phyloP scores from a whole-genome alignment of 495 filamentous ascomycete species.

The Neurospora tetraspora region DNA sequence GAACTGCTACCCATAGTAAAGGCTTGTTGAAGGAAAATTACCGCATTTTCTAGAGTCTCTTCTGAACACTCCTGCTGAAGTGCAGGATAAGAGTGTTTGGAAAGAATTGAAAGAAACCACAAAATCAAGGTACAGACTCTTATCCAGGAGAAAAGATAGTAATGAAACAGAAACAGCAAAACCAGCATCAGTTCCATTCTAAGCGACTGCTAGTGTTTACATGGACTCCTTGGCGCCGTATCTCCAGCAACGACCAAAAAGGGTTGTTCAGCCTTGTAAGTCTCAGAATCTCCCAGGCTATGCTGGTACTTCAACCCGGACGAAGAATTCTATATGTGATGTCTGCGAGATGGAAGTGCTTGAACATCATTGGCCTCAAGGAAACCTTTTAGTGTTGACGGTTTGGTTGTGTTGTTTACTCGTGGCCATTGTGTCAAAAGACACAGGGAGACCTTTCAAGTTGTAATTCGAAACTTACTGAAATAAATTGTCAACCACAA shows the following conservation, averaged over 20 bases:
- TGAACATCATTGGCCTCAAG: too few relatives aligned
- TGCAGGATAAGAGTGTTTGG: not conserved
- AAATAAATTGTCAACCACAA: not conserved
- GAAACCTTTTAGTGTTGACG: not conserved
- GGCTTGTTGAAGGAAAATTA: not conserved
- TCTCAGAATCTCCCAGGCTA: not conserved
- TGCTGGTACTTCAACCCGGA: not conserved
- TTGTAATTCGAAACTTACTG: not conserved
- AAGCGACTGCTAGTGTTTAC: not conserved
- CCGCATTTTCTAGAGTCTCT: not conserved
- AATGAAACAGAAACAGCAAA: not conserved
- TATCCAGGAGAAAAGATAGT: not conserved
- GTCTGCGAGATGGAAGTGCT: not conserved
- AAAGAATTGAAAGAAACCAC: not conserved
- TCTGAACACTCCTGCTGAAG: not conserved
- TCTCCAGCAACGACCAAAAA: not conserved
- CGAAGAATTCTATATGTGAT: not conserved
- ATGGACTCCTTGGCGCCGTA: not conserved
- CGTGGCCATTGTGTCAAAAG: not conserved
- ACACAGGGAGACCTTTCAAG: not conserved
- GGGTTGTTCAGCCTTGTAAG: not conserved
- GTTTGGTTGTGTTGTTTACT: not conserved
- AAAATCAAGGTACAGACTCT: not conserved
- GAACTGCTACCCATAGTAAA: not conserved
- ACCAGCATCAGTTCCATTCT: not conserved